Percentiles rank a stretch among this genome's conserved stretches.
Conservation (phyloP, 179 eudicot genomes). For the Beta corolliflora region DNA sequence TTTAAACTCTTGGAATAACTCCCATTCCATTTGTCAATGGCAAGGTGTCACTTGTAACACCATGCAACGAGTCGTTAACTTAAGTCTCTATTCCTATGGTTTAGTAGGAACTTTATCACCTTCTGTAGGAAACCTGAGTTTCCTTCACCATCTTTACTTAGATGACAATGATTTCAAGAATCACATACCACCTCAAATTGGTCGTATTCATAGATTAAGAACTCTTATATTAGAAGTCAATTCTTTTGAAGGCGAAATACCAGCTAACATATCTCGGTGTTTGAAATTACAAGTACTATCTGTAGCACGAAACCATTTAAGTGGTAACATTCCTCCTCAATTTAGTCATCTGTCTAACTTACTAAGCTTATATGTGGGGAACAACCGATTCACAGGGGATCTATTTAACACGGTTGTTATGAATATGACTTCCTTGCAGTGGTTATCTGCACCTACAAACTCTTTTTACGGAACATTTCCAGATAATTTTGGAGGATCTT, state of each 20-base stretch:
- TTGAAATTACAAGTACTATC: background rate
- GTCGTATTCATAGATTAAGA: slow-evolving; percentile 22
- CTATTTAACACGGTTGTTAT: too few species aligned
- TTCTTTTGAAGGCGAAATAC: slow-evolving; percentile 24
- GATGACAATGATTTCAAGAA: slow-evolving; percentile 22
- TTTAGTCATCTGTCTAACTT: too few species aligned
- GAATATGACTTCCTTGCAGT: too few species aligned
- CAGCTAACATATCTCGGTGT: slow-evolving; percentile 30
- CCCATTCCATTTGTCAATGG: slow-evolving; percentile 26
- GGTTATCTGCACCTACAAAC: too few species aligned
- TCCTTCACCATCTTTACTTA: slow-evolving; percentile 9
- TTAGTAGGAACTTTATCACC: slow-evolving; percentile 33
- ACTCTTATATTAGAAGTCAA: background rate
- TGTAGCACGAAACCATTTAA: background rate
- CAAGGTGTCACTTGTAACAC: slow-evolving; percentile 26
- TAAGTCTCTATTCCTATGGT: slow-evolving; percentile 20
- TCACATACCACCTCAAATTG: slow-evolving; percentile 24
- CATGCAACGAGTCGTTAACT: slow-evolving; percentile 6
- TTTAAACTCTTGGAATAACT: slow-evolving; percentile 30
- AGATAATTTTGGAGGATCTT: too few species aligned
- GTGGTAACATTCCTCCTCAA: too few species aligned
- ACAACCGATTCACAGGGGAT: too few species aligned
- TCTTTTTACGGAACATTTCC: too few species aligned
- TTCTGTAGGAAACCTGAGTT: slow-evolving; percentile 30
- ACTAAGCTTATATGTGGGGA: too few species aligned